Evolutionary conservation across 2,329 filamentous ascomycete genomes (phyloP), one percentile per base, ranked within the genome.

Genomic region (Cytospora chrysosperma): DNA sequence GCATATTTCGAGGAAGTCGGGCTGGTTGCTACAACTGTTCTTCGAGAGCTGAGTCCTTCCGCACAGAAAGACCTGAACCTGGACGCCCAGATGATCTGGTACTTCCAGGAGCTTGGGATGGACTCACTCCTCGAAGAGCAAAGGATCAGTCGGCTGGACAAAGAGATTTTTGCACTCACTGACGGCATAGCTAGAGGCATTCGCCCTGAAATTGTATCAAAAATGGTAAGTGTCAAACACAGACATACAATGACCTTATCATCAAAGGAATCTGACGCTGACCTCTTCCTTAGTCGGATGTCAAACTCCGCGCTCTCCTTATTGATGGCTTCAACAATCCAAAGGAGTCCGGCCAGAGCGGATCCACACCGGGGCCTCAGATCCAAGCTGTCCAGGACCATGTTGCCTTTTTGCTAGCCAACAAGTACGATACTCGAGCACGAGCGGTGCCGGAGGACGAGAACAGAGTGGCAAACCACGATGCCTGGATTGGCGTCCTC

Each of bases 361-460:
- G n/a, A 47, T 47, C 43, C 43, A 24, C 21, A 24, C n/a, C 43
- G 43, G n/a, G 43, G 19, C 43, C 50, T 49, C 43, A 58, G 26
- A 43, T 56, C 13, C 37, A 61, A 26, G 59, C 51, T 21, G 49
- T 61, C 17, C 59, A 61, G 40, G 57, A 63, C 24, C 30, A 56
- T 8, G 50, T 66, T 27, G 57, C 57, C 19, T 64, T 57, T 13
- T 50, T 61, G 21, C 61, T 66, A 19, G 61, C 64, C 28, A 66
- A 66, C 54, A 66, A 66, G 17, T 64, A 61, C 43, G 51, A 66
- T 12, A 28, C 26, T n/a, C 57, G 50, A 26, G 43, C 28, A 12
- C 10, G 40, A 4, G 28, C 47, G 13, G 26, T 15, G 12, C 15
- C 54, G n/a, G 26, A 19, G 6, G n/a, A 17, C 8, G 37, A 27